Base-by-base conservation (phyloP, 1,284 basidiomycete species). In the Malassezia caprae region DNA sequence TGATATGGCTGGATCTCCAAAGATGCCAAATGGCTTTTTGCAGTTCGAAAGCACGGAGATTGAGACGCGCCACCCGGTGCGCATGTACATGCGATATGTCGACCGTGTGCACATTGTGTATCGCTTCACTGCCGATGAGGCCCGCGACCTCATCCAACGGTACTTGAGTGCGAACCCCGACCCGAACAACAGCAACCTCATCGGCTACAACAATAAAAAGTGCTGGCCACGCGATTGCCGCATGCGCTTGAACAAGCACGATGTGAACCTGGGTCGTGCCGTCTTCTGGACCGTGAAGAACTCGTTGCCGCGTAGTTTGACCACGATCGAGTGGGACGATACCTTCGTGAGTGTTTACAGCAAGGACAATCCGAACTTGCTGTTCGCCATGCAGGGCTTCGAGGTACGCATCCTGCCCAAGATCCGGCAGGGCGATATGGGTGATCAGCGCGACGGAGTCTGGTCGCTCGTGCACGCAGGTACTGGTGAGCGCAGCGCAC, bases 221-320 rank as follows among this genome's bases (percentile, higher is more conserved):
- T 98, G 94, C 79, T 96, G 94, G 94, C 94, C 94, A 23, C 82
- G 91, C 61, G 94, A 99, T 76, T 96, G 91, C 75, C 86, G 94
- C 57, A 99, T 99, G 94, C 82, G 94, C 31, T 82, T 99, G 54
- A 94, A 96, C 80, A 99, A 99, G 79, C 93, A 98, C 77, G 94
- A 99, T 72, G 94, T 98, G 77, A 98, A 99, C 76, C 80, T 98
- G 30, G 93, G 93, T 28, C 83, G 94, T 63, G 94, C 94, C 6
- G 93, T 96, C 11, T 96, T 96, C 62, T 98, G 93, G 94, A 96
- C 96, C 67, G 89, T 98, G 76, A 96, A 96, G 79, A 93, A 96
- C 77, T 89, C 88, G 65, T 77, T 98, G 40, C 94, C 94, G 1
- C 81, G 93, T 56, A 96, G 91, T 27, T 79, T 99, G 60, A 98